Conservation (phyloP, 2,329 filamentous ascomycete genomes). For the Stromatinia cepivora region DNA sequence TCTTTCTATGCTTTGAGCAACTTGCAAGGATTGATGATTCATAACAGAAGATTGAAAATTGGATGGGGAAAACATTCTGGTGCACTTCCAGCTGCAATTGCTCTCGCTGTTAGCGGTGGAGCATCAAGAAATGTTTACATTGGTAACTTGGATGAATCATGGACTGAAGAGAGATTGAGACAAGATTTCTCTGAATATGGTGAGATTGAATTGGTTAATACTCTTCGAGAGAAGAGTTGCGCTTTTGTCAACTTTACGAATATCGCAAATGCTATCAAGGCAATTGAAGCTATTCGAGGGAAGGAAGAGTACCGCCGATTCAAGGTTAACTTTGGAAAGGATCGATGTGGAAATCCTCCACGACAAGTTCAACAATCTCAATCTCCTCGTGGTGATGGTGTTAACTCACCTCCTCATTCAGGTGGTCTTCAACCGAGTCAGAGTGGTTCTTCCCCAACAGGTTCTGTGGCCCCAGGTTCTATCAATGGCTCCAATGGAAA, state of each 20-base stretch:
- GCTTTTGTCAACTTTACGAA: slow-evolving; percentile 99
- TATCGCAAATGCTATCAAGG: slow-evolving; percentile 99
- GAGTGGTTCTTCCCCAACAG: slow-evolving; percentile 40
- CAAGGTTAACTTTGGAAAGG: slow-evolving; percentile 99
- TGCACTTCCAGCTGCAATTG: slow-evolving; percentile 91
- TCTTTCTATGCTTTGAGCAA: slow-evolving; percentile 98
- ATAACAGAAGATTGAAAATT: slow-evolving; percentile 96
- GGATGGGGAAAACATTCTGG: slow-evolving; percentile 99
- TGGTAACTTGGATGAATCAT: slow-evolving; percentile 94
- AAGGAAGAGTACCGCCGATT: slow-evolving; percentile 97
- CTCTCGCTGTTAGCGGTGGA: slow-evolving; percentile 90
- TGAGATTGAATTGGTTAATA: slow-evolving; percentile 97
- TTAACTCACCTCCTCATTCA: slow-evolving; percentile 52
- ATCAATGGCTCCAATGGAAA: slow-evolving; percentile 41
- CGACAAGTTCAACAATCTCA: slow-evolving; percentile 71
- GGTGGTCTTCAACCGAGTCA: slow-evolving; percentile 40
- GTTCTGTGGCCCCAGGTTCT: slow-evolving; percentile 53
- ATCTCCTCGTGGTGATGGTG: slow-evolving; percentile 64
- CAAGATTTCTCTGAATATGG: slow-evolving; percentile 98
- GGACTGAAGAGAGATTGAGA: slow-evolving; percentile 92
- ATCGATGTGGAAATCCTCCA: slow-evolving; percentile 93
- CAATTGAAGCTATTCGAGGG: slow-evolving; percentile 91
- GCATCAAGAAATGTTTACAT: slow-evolving; percentile 99
- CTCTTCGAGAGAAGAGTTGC: slow-evolving; percentile 96
- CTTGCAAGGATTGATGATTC: slow-evolving; percentile 97